Evolutionary conservation across 805 yeast genomes (phyloP).

Genomic region (Candida chauliodis): DNA sequence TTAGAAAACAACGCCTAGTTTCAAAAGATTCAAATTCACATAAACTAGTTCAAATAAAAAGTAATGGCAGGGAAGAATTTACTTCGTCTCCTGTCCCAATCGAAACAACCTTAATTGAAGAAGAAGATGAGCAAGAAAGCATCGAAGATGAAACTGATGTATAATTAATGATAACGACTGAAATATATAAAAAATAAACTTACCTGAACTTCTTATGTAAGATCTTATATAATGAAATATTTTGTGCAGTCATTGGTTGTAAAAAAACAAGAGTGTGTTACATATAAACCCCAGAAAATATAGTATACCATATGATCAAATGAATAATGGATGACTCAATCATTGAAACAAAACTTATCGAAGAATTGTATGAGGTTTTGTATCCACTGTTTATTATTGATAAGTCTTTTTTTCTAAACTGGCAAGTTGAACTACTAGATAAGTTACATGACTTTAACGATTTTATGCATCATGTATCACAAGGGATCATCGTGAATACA

Average conservation of each 20-base stretch:
- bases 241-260: not conserved
- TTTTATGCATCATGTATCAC: constrained; percentile 21
- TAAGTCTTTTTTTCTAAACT: constrained; percentile 24
- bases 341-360: constrained; percentile 18
- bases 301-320: not conserved
- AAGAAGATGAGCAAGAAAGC: not conserved
- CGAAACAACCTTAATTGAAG: constrained; percentile 3
- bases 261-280: not conserved
- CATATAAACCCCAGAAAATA: constrained; percentile 10
- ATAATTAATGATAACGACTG: not conserved
- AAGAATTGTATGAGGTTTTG: not conserved
- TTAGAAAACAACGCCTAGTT: constrained; percentile 23
- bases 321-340: constrained; percentile 15
- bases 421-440: constrained; percentile 36
- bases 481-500: constrained; percentile 18
- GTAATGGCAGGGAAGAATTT: constrained; percentile 19
- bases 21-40: constrained; percentile 21
- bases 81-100: constrained; percentile 18
- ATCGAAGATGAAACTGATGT: not conserved
- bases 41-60: constrained; percentile 22
- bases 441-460: constrained; percentile 16
- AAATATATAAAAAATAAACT: not conserved
- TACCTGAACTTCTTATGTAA: not conserved
- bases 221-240: not conserved
- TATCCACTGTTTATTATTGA: constrained; percentile 24